Base-by-base conservation (phyloP, 1,139 yeast species). In the Sugiyamaella sp. region DNA sequence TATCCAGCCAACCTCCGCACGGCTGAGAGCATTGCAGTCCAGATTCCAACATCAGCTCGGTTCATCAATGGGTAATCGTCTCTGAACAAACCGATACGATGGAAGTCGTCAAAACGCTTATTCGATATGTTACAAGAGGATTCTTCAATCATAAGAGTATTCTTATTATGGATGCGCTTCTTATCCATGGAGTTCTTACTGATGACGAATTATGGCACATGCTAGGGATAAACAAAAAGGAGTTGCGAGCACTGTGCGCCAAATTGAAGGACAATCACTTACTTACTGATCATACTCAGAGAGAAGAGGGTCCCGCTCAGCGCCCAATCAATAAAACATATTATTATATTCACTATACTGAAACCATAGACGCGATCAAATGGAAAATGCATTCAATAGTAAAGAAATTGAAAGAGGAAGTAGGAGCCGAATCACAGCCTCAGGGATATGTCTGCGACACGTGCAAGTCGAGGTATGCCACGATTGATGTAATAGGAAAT, bases 311-410 rank as follows among this genome's bases (percentile, higher is more conserved):
- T 46, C 78, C 80, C 4, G 86, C 83, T 57, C 86, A 80, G 61
- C 78, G 96, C 57, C 81, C 87, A 53, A 76, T 79, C 42, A 80
- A 88, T 19, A 79, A 91, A 66, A 86, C 95, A 0, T 93, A 90
- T 68, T 93, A 85, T 71, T 93, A 81, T 68, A 85, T 93, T 54
- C 97, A 89, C 66, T 84, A 82, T 67, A 89, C 97, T 1, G 96
- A 90, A 67, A 96, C 98, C 1, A 88, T 95, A 46, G 99, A 93
- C 72, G 84, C 97, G 14, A 84, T 93, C 67, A 93, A 95, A 71
- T 95, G 97, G 98, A 90, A 91, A 67, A 89, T 93, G 57, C 97
- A 93, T 68, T 81, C 88, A 43, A 79, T 95, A 40, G 98, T 89
- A 12, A 85, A 84, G 62, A 72, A 78, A 55, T 77, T 91, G 55